Evolutionary conservation across 2,329 filamentous ascomycete genomes (phyloP), one percentile per base, ranked within the genome.

Genomic region (Teratosphaeria pseudoeucalypti): DNA sequence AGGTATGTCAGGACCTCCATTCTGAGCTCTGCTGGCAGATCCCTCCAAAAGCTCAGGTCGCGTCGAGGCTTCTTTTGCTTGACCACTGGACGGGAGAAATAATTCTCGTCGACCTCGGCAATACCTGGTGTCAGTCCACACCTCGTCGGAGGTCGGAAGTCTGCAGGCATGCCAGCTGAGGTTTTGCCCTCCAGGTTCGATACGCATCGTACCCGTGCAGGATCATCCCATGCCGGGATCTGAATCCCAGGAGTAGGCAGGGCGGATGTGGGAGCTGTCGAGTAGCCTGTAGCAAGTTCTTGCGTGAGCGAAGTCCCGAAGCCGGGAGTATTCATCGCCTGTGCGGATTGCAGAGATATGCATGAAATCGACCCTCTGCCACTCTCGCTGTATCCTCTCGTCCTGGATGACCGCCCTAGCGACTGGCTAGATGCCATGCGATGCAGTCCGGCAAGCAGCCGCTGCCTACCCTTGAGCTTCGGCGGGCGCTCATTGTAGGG

Each of bases 401-500:
- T 86, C 59, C 85, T 81, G 29, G 84, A 77, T 61, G 87, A 83
- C 60, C 82, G 82, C 49, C 82, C 79, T 56, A 95, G 76, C 16
- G 88, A 89, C 0, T 88, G 86, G 6, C 87, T 90, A 0, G 90
- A 95, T 11, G 89, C 86, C 69, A 95, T 92, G 60, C 89, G 86
- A 63, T 92, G 87, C 55, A 95, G 80, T 34, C 86, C 84, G 63
- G 85, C 85, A 19, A 95, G 77, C 37, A 95, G 74, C 61, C 86
- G 84, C 67, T 86, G 84, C 54, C 88, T 83, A 57, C 84, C 82
- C 71, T 86, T 90, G 59, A 82, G 78, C 73, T 87, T 90, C 29
- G 77, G 78, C 57, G 66, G 72, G 19, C 71, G 72, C 57, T 75
- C 68, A 61, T 65, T 60, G 64, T 59, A 69, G 57, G 49, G 68